phyloP scores from a whole-genome alignment of 345 rosid species.

The Mercurialis annua region DNA sequence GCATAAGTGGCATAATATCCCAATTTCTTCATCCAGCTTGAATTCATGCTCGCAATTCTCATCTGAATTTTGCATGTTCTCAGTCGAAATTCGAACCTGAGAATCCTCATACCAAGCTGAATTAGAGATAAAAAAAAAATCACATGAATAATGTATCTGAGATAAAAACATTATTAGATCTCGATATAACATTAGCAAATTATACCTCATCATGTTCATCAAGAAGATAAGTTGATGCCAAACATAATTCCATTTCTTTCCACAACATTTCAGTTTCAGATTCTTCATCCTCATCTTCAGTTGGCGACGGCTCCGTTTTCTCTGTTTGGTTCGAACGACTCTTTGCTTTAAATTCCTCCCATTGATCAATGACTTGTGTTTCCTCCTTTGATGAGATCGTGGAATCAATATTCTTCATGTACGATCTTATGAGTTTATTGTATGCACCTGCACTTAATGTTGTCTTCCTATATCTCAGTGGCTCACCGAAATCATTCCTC shows the following conservation, averaged over 20 bases:
- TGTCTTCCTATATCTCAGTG: slow-evolving; percentile 33
- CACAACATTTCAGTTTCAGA: slow-evolving; percentile 76
- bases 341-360: slow-evolving; percentile 61
- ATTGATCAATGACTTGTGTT: slow-evolving; percentile 52
- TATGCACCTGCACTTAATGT: slow-evolving; percentile 72
- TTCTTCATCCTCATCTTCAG: slow-evolving; percentile 56
- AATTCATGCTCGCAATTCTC: slow-evolving; percentile 58
- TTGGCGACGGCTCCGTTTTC: slow-evolving; percentile 31
- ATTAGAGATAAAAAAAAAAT: slow-evolving; percentile 6
- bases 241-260: slow-evolving; percentile 81
- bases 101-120: slow-evolving; percentile 18
- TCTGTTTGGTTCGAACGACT: slow-evolving; percentile 18
- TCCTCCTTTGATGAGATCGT: slow-evolving; percentile 46
- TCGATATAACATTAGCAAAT: neutral
- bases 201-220: slow-evolving; percentile 82
- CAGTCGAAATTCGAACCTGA: slow-evolving; percentile 36
- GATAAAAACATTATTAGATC: neutral
- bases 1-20: slow-evolving; percentile 62
- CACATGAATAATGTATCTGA: neutral
- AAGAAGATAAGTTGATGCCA: slow-evolving; percentile 70
- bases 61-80: slow-evolving; percentile 36
- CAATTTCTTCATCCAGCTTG: slow-evolving; percentile 73
- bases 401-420: slow-evolving; percentile 72
- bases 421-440: slow-evolving; percentile 61
- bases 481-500: slow-evolving; percentile 29